These are phyloP conservation scores for Cyclotella cryptica DNA, from an alignment of 108 stramenopile genomes.

Conservation along the genomic window DNA sequence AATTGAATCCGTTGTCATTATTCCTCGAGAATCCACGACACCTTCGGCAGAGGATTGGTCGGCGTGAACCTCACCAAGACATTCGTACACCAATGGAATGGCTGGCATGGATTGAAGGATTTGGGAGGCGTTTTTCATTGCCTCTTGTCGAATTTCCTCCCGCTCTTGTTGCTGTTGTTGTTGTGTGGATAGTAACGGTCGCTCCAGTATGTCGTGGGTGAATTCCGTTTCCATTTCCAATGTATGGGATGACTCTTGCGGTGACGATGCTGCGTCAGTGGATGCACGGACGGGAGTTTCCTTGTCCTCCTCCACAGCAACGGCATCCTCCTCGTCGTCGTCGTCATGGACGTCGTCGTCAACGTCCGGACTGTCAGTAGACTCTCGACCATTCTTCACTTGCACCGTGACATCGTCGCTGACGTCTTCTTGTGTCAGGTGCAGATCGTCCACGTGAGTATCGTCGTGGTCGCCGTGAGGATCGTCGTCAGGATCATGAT, in stretches of 20 bases:
- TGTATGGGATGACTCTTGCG: too few relatives aligned
- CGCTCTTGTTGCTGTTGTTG: neutral
- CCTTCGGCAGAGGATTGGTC: neutral
- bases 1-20: too few relatives aligned
- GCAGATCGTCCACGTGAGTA: neutral
- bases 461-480: neutral
- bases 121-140: neutral
- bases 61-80: neutral
- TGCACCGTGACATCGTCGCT: slow-evolving; percentile 12
- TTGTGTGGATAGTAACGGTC: too few relatives aligned
- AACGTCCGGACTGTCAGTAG: neutral
- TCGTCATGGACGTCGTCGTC: too few relatives aligned
- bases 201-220: too few relatives aligned
- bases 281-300: too few relatives aligned
- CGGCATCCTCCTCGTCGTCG: too few relatives aligned
- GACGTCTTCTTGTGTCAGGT: neutral
- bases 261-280: too few relatives aligned
- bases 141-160: neutral
- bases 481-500: slow-evolving; percentile 1
- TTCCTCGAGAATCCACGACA: too few relatives aligned
- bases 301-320: too few relatives aligned
- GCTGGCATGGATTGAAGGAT: slow-evolving; percentile 13
- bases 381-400: slow-evolving; percentile 1
- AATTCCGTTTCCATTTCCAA: too few relatives aligned
- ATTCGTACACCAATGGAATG: slow-evolving; percentile 1